Evolutionary conservation across 2,329 filamentous ascomycete genomes (phyloP), one percentile per base, ranked within the genome.

Genomic region (Pestalotiopsis sp.): DNA sequence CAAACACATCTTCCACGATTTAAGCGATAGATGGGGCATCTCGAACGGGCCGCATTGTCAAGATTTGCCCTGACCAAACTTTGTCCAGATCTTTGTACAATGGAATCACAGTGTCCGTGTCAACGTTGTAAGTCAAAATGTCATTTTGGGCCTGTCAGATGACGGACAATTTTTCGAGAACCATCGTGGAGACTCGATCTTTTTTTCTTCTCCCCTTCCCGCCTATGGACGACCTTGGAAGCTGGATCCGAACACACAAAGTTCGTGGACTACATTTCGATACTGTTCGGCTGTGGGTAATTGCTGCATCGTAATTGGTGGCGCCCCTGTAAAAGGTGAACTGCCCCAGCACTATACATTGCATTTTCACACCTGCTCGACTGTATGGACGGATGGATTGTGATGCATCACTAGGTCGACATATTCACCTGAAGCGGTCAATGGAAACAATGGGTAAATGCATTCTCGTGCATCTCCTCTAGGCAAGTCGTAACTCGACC

Each of bases 161-260:
- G 61, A 64, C 39, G 39, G 25, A 20, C n/a, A 64, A 20, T 23
- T 20, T 17, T 45, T 20, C 45, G 31, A 61, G 31, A 61, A 36
- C 39, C 39, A n/a, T 49, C 41, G 38, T 64, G 61, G 61, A 17
- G 41, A 31, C 27, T 31, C 27, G 27, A 31, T 31, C 6, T 31
- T 31, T 31, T 31, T 31, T 31, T 31, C 27, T 27, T 27, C 6
- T 31, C 27, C 27, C 27, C 27, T 31, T 31, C 6, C 6, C 27
- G 27, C n/a, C 61, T 64, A 64, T 38, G 61, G 61, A 64, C 61
- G 14, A 64, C 39, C 39, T 64, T 38, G 61, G 61, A 64, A 64
- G 39, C 61, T 64, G 52, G 31, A 64, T 27, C 61, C 61, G 59
- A 36, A n/a, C 23, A n/a, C 17, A 13, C 20, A 31, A 36, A n/a